Evolutionary conservation across 495 filamentous ascomycete species (phyloP).

Genomic region (Podospora sp.): DNA sequence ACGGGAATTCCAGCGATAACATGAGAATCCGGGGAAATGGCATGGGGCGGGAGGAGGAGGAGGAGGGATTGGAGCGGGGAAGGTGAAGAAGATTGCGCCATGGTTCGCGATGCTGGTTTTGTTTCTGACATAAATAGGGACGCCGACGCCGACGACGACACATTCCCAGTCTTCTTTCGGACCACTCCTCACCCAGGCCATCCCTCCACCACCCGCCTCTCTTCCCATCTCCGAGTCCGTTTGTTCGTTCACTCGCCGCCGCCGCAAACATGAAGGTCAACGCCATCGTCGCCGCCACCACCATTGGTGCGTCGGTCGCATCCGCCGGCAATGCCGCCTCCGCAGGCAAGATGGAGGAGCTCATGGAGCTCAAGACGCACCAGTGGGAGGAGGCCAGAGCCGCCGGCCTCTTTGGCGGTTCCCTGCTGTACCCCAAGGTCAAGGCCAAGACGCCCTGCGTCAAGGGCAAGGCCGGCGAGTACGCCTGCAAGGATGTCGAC

Average conservation of each 20-base stretch:
- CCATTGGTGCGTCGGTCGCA: not conserved
- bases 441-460: not conserved
- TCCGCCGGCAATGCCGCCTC: conserved; percentile 1
- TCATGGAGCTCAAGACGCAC: conserved; percentile 20
- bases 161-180: not conserved
- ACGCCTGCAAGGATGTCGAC: conserved; percentile 50
- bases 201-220: not conserved
- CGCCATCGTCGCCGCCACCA: not conserved
- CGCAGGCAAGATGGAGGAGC: conserved; percentile 17
- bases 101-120: not conserved
- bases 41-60: not conserved
- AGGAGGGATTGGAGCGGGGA: not conserved
- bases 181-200: not conserved
- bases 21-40: conserved; percentile 11
- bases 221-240: too few species aligned
- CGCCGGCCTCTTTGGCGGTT: conserved; percentile 5
- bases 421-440: conserved; percentile 12
- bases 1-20: conserved; percentile 1
- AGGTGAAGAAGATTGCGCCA: not conserved
- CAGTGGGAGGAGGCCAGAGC: conserved; percentile 17
- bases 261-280: conserved; percentile 7
- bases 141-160: not conserved
- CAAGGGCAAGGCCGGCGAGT: conserved; percentile 24
- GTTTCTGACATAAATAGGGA: too few species aligned
- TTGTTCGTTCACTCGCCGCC: not conserved